A percentile compares a stretch with the other conserved stretches of the same genome.
Conservation (phyloP, 352 stramenopile species). For the Pythium rhizo-oryzae region DNA sequence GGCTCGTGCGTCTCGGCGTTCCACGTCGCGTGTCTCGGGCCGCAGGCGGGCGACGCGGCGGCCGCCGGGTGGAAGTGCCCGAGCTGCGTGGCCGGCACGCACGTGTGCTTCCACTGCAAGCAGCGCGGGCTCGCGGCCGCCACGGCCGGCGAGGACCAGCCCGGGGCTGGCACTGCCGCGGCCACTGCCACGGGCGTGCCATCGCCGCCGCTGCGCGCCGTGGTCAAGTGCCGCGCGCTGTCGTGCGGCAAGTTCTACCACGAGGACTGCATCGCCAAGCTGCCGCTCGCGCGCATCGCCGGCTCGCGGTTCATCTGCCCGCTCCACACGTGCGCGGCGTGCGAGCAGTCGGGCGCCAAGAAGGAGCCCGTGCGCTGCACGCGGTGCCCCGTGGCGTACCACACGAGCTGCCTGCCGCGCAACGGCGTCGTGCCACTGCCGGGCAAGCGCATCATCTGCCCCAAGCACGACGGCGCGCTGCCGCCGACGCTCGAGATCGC, state of each 20-base stretch:
- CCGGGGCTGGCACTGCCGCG: neutral
- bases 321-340: conserved; percentile 78
- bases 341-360: conserved; percentile 75
- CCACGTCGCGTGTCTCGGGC: conserved; percentile 51
- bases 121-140: conserved; percentile 38
- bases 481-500: neutral
- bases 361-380: conserved; percentile 83
- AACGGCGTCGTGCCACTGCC: conserved; percentile 55
- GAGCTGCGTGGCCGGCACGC: conserved; percentile 51
- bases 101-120: conserved; percentile 88
- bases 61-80: conserved; percentile 59
- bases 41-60: neutral
- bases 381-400: conserved; percentile 78
- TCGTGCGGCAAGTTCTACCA: conserved; percentile 90
- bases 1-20: conserved; percentile 80
- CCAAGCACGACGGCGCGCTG: conserved; percentile 41
- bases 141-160: conserved; percentile 5
- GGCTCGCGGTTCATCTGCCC: conserved; percentile 86
- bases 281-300: conserved; percentile 76
- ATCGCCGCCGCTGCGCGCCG: conserved; percentile 25
- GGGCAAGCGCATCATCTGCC: conserved; percentile 78
- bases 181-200: neutral
- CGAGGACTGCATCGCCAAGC: conserved; percentile 75
- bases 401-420: conserved; percentile 74
- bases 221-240: conserved; percentile 78